Evolutionary conservation across 1,139 yeast species (phyloP), one percentile per base, ranked within the genome.

Genomic region (Kodamaea anthophila): DNA sequence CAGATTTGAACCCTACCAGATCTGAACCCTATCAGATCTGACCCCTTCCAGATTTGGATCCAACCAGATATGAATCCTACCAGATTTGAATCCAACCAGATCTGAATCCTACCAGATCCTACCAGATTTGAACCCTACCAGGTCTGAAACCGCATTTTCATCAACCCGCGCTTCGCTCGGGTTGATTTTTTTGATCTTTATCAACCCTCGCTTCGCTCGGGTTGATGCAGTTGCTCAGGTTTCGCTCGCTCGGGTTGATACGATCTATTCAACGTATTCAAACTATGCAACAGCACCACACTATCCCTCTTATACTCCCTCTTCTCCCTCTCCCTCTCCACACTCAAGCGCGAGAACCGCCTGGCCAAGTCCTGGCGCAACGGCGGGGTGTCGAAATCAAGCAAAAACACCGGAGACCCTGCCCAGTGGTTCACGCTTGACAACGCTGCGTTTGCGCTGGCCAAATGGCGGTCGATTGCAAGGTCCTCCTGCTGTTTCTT

Each of bases 351-450:
- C 37, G 70, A 63, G 28, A 68, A 63, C 38, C 75, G 46, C 13
- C 58, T 58, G 30, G 66, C 67, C 0, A 78, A 5, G 15, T 16
- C 10, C 14, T 10, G 14, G 10, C 20, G 15, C n/a, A 19, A 26
- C 7, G 24, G 20, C n/a, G 60, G n/a, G n/a, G n/a, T n/a, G n/a
- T n/a, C n/a, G n/a, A n/a, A n/a, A n/a, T n/a, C n/a, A n/a, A n/a
- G n/a, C n/a, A n/a, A n/a, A n/a, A n/a, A n/a, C n/a, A 16, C 39
- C 54, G 69, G 24, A 86, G 63, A 11, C 3, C 74, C 74, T 10
- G 65, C 60, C 94, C 94, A 88, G 15, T 70, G 62, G 35, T 74
- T 66, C 13, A 48, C 42, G 10, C 45, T 39, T 2, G 61, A 49
- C n/a, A 61, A 16, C 16, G 15, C 27, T 8, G 11, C 21, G 11